Conservation (phyloP, 1,284 basidiomycete species). For the Exobasidium rhododendri region DNA sequence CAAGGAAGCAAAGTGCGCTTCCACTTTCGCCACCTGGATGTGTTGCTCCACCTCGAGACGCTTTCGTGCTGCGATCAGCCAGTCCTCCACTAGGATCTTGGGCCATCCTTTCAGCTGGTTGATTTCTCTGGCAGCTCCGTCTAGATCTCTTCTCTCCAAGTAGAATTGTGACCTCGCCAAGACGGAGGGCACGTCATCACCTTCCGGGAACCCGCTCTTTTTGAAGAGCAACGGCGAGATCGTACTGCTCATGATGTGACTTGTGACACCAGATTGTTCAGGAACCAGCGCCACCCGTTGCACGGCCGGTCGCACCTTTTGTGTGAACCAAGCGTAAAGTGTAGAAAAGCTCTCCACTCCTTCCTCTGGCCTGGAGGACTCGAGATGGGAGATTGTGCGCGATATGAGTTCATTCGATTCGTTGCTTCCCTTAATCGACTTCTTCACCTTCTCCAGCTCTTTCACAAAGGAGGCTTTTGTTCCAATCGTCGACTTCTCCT, state of each 20-base stretch:
- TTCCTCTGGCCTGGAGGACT: conserved; percentile 67
- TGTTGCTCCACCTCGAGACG: conserved; percentile 90
- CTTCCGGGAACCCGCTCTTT: conserved; percentile 66
- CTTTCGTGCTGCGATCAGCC: conserved; percentile 83
- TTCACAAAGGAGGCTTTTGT: conserved; percentile 72
- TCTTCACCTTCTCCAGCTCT: conserved; percentile 77
- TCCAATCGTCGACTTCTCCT: conserved; percentile 65
- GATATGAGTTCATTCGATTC: conserved; percentile 60
- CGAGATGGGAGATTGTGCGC: conserved; percentile 54
- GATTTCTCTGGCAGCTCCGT: conserved; percentile 82
- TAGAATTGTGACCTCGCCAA: conserved; percentile 85
- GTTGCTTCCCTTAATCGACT: conserved; percentile 58
- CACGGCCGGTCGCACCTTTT: conserved; percentile 78
- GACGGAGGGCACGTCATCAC: conserved; percentile 79
- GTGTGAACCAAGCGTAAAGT: conserved; percentile 83
- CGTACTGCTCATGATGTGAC: conserved; percentile 76
- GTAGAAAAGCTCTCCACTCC: conserved; percentile 88
- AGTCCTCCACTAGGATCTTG: conserved; percentile 77
- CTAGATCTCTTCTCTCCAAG: conserved; percentile 86
- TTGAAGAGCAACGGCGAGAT: conserved; percentile 77
- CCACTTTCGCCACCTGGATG: conserved; percentile 64
- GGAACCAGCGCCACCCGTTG: conserved; percentile 86
- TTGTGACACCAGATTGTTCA: conserved; percentile 76
- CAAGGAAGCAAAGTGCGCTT: conserved; percentile 10
- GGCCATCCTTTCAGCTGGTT: conserved; percentile 81